A percentile compares a stretch with the other conserved stretches of the same genome.
phyloP scores from a whole-genome alignment of 1,284 basidiomycete species.

The Inonotus hispidus region DNA sequence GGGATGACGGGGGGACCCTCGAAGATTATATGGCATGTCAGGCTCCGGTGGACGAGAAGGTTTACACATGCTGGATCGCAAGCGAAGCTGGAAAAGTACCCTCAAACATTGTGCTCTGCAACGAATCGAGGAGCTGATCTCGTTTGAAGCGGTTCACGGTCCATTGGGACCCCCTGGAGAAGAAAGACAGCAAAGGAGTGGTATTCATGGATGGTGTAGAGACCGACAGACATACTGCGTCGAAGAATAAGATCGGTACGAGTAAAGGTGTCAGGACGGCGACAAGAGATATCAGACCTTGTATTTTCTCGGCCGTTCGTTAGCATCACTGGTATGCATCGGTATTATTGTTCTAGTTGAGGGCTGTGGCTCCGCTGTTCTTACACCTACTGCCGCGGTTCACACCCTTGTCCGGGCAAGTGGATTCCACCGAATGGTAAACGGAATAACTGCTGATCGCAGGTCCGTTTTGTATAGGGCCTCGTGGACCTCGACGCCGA shows the following conservation, averaged over 20 bases:
- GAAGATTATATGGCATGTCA: not conserved
- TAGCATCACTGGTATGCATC: too few relatives aligned
- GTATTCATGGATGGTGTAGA: not conserved
- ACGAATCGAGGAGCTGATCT: too few relatives aligned
- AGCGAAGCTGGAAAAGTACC: slow-evolving; percentile 6
- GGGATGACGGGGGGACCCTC: not conserved
- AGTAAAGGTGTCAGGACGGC: not conserved
- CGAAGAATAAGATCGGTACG: not conserved
- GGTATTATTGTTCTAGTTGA: too few relatives aligned
- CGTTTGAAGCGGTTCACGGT: not conserved
- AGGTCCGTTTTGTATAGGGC: slow-evolving; percentile 44
- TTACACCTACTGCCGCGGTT: slow-evolving; percentile 71
- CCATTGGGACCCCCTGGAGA: not conserved
- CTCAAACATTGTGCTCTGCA: not conserved
- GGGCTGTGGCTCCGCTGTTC: slow-evolving; percentile 83
- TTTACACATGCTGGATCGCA: slow-evolving; percentile 8
- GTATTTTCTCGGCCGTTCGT: not conserved
- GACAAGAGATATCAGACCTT: not conserved
- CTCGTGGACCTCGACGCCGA: slow-evolving; percentile 81
- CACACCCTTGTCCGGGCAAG: slow-evolving; percentile 82
- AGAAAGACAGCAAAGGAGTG: not conserved
- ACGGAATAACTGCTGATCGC: not conserved
- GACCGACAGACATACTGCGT: not conserved
- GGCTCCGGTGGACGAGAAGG: slow-evolving; percentile 1
- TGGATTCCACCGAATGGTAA: not conserved